A percentile compares a stretch with the other conserved stretches of the same genome.
Evolutionary conservation across 139 green algal species (phyloP).

Genomic region (Chlamydomonas incerta): DNA sequence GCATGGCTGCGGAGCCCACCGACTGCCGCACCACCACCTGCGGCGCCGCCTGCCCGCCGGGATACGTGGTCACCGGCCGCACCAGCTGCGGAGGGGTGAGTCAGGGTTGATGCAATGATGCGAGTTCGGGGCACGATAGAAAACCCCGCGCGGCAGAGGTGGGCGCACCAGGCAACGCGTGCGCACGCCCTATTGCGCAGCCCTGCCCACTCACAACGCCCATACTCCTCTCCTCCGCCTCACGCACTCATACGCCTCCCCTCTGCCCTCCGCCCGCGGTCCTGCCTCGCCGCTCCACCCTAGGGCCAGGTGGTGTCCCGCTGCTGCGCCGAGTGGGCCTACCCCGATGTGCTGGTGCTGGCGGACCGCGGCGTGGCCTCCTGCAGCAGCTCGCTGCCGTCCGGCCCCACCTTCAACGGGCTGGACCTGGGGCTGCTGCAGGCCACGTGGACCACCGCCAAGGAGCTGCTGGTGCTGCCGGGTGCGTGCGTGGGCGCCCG

Average conservation of each 20-base stretch:
- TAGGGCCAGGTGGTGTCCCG: background rate
- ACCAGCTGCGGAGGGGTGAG: slow-evolving; percentile 17
- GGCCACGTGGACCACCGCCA: slow-evolving; percentile 29
- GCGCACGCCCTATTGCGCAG: no score
- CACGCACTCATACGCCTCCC: no score
- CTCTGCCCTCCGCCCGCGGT: background rate
- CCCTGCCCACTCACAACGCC: no score
- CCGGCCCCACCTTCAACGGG: background rate
- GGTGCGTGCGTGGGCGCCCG: slow-evolving; percentile 1
- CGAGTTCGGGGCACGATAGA: no score
- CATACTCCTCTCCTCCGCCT: no score
- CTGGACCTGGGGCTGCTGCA: background rate
- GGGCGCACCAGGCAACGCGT: no score
- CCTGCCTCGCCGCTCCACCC: background rate
- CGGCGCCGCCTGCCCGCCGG: slow-evolving; percentile 23
- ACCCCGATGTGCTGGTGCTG: slow-evolving; percentile 55
- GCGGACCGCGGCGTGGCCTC: slow-evolving; percentile 38
- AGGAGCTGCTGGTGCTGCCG: slow-evolving; percentile 49
- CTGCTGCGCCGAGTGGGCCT: slow-evolving; percentile 48
- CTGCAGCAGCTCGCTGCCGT: background rate
- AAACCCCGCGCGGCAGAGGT: no score
- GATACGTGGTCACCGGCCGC: background rate
- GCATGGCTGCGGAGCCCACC: slow-evolving; percentile 43
- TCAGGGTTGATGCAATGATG: no score
- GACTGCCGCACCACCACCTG: slow-evolving; percentile 38